These are phyloP conservation scores for Amphibolis antarctica DNA, from an alignment of 106 monocot genomes.

Conservation along the genomic window DNA sequence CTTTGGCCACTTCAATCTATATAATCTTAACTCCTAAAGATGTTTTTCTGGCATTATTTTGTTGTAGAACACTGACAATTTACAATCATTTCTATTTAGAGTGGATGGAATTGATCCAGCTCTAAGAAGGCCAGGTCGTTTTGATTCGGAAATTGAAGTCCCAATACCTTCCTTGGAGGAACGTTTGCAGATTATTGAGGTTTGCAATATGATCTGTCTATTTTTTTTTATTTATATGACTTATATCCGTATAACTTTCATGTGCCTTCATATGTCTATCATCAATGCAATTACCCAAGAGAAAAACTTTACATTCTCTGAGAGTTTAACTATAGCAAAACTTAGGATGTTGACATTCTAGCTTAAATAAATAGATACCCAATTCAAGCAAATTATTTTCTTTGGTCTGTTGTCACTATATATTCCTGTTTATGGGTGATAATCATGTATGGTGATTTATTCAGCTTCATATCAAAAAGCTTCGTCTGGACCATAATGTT, in stretches of 20 bases:
- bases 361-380: no score
- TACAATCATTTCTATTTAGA: slow-evolving; percentile 21
- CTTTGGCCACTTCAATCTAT: no score
- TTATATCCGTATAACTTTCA: background rate
- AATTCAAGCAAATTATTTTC: background rate
- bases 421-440: background rate
- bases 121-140: slow-evolving; percentile 73
- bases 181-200: slow-evolving; percentile 71
- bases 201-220: slow-evolving; percentile 7
- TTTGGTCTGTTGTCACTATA: background rate
- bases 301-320: no score
- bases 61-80: background rate
- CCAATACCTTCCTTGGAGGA: slow-evolving; percentile 66
- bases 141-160: slow-evolving; percentile 85
- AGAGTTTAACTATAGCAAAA: no score
- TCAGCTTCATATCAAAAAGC: slow-evolving; percentile 58
- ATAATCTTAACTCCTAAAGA: background rate
- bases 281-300: no score
- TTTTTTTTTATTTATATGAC: background rate
- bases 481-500: slow-evolving; percentile 43
- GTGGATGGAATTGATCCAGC: slow-evolving; percentile 84
- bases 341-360: no score
- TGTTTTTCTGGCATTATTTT: background rate
- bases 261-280: no score
- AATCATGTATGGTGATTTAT: slow-evolving; percentile 13